A percentile compares a stretch with the other conserved stretches of the same genome.
Evolutionary conservation across 345 rosid genomes (phyloP).

Genomic region (Triadica sebifera): DNA sequence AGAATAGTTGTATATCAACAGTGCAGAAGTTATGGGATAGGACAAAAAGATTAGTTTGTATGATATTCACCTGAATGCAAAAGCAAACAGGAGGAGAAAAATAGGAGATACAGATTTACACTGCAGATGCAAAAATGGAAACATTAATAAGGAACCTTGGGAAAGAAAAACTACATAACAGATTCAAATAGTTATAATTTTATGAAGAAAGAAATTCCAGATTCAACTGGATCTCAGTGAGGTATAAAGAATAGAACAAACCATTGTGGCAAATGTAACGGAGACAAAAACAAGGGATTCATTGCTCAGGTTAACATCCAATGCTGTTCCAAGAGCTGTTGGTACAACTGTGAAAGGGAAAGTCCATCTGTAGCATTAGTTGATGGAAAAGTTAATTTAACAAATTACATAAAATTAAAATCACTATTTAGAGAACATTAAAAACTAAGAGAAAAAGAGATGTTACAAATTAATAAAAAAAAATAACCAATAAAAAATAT

Average conservation of each 20-base stretch:
- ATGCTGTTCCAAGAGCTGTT: constrained; percentile 92
- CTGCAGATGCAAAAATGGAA: constrained; percentile 41
- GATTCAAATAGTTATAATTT: constrained; percentile 2
- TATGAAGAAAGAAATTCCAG: neutral
- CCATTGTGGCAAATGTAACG: constrained; percentile 99
- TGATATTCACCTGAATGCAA: constrained; percentile 87
- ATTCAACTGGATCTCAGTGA: neutral
- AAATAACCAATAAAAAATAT: neutral
- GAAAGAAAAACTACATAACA: constrained; percentile 2
- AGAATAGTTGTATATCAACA: constrained; percentile 2
- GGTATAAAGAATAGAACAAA: constrained; percentile 35
- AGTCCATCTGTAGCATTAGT: constrained; percentile 85
- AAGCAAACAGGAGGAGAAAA: constrained; percentile 94
- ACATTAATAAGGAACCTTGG: constrained; percentile 18
- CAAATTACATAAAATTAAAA: constrained; percentile 20
- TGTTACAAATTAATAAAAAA: neutral
- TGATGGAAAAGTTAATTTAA: constrained; percentile 52
- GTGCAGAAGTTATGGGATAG: constrained; percentile 3
- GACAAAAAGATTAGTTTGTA: constrained; percentile 1
- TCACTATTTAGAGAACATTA: neutral
- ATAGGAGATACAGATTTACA: constrained; percentile 99
- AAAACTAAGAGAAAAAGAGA: neutral
- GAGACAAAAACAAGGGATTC: constrained; percentile 97
- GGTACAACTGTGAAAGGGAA: constrained; percentile 98
- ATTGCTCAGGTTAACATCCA: constrained; percentile 95